Percentiles rank a stretch among this genome's conserved stretches.
Conservation (phyloP, 2,329 filamentous ascomycete species). For the Cryphonectria parasitica region DNA sequence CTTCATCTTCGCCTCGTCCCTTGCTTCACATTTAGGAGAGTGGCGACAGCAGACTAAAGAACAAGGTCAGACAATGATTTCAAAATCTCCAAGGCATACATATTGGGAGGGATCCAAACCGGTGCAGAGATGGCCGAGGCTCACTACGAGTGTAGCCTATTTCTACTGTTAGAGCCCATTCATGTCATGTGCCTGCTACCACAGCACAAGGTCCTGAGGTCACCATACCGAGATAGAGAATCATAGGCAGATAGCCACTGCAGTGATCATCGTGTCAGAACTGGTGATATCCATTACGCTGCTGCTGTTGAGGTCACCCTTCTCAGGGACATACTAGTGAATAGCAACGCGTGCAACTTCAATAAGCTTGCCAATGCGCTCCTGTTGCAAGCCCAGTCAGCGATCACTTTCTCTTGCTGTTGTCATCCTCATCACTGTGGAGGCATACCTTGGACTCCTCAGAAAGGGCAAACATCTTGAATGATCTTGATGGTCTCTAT, state of each 20-base stretch:
- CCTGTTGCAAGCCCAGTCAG: conserved; percentile 55
- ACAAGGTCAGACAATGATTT: conserved; percentile 24
- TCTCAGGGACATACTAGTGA: conserved; percentile 76
- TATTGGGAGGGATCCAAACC: conserved; percentile 14
- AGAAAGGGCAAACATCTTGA: conserved; percentile 71
- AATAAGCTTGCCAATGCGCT: conserved; percentile 97
- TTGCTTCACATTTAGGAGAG: conserved; percentile 54
- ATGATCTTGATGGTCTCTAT: background rate
- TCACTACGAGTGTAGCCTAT: conserved; percentile 92
- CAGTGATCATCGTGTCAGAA: conserved; percentile 40
- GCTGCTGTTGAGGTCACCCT: background rate
- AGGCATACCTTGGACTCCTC: conserved; percentile 89
- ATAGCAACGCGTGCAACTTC: conserved; percentile 91
- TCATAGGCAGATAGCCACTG: conserved; percentile 94
- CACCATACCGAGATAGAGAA: conserved; percentile 86
- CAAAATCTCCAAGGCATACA: background rate
- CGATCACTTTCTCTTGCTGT: background rate
- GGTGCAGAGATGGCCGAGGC: conserved; percentile 70
- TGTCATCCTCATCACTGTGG: background rate
- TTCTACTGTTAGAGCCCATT: conserved; percentile 28
- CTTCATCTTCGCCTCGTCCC: background rate
- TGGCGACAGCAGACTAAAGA: conserved; percentile 41
- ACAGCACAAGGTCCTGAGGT: conserved; percentile 25
- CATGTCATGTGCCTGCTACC: conserved; percentile 16
- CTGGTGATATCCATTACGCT: background rate